Percentiles rank a stretch among this genome's conserved stretches.
Evolutionary conservation across 176 grass and related monocot genomes (phyloP).

Genomic region (Juncus effusus): DNA sequence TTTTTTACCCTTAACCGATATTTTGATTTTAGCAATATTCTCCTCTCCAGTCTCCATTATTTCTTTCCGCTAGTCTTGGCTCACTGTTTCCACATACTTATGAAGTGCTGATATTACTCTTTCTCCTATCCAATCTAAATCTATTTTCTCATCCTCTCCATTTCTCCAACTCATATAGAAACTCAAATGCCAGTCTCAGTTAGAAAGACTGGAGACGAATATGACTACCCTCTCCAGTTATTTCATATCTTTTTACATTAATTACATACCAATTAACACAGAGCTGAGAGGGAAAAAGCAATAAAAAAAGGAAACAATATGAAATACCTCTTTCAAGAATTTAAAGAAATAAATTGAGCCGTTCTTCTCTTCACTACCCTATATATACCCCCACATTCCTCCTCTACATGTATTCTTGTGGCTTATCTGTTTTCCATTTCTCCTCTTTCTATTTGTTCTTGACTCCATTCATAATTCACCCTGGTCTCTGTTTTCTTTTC

Average conservation of each 20-base stretch:
- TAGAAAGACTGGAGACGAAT: background rate
- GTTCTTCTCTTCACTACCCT: background rate
- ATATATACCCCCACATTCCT: conserved; percentile 20
- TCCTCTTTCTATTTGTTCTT: background rate
- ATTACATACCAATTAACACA: no score
- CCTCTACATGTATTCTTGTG: conserved; percentile 17
- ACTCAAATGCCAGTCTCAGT: background rate
- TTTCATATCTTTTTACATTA: no score
- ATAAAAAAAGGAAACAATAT: conserved; percentile 15
- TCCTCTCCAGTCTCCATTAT: no score
- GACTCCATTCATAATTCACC: background rate
- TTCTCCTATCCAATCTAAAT: no score
- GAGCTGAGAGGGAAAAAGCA: background rate
- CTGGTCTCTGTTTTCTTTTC: background rate
- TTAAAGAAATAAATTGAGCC: conserved; percentile 26
- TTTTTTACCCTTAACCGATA: no score
- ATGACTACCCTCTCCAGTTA: no score
- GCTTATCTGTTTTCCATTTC: background rate
- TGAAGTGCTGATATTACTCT: no score
- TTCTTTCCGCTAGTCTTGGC: no score
- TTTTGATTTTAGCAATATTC: no score
- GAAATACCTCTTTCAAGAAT: background rate
- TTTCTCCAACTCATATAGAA: no score
- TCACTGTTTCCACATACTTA: no score
- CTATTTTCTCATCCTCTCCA: no score